Evolutionary conservation across 345 rosid species (phyloP), one percentile per base, ranked within the genome.

Genomic region (Alliaria petiolata): DNA sequence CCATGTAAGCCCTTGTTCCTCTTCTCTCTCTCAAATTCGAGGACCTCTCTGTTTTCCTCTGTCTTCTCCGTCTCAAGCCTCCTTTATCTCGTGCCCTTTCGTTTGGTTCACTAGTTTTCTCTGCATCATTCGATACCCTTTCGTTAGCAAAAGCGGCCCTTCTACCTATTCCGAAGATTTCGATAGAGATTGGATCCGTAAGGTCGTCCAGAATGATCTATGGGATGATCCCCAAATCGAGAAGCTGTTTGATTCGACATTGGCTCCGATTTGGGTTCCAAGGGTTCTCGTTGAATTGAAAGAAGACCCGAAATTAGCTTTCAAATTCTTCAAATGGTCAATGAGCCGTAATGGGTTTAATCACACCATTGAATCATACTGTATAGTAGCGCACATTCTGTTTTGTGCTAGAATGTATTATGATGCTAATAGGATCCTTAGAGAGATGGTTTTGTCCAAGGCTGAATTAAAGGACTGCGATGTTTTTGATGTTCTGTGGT

Each of bases 271-370:
- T 39, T 82, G 83, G 85, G 87, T 81, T 20, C 75, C 87, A 2
- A 80, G 76, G 85, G 75, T 81, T 77, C 78, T 86, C 74, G 69
- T 80, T 57, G 83, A 76, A 56, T 58, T 89, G 22, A 81, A 74
- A 69, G 52, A 81, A 55, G 81, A 89, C 19, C 89, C 95, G 0
- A 76, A 63, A 10, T 81, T 80, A 63, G 85, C 95, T 20, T 60
- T 83, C 72, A 83, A 85, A 70, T 82, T 89, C 83, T 89, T 89
- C 81, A 83, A 63, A 34, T 77, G 87, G 89, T 85, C 83, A 6
- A 85, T 70, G 79, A 71, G 65, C 57, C 79, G 54, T 15, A 33
- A 47, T 56, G 82, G 82, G 78, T 85, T 81, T 73, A 53, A 71
- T 15, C 88, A 77, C 62, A 72, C 82, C 0, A 22, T 82, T 0